Conservation (phyloP, 2,329 filamentous ascomycete genomes). For the Lecanosticta acicola region DNA sequence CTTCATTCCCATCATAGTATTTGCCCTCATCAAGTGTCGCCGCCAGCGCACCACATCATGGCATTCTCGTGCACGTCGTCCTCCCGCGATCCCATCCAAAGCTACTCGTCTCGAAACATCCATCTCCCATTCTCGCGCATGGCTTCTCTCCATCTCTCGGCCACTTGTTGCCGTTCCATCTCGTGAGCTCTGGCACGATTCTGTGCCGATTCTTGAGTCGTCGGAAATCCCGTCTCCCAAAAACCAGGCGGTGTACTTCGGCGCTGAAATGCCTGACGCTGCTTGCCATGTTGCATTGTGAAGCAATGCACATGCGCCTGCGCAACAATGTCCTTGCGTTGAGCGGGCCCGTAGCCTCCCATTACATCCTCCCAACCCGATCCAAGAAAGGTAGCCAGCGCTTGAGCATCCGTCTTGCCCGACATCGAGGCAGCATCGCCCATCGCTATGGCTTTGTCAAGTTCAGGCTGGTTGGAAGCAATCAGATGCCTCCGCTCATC, state of each 20-base stretch:
- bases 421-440: slow-evolving; percentile 16
- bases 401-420: slow-evolving; percentile 24
- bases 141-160: slow-evolving; percentile 73
- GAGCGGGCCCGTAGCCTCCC: slow-evolving; percentile 34
- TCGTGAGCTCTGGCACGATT: slow-evolving; percentile 61
- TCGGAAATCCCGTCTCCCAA: slow-evolving; percentile 86
- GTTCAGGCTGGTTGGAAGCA: slow-evolving; percentile 67
- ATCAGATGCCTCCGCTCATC: slow-evolving; percentile 64
- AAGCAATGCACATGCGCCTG: slow-evolving; percentile 68
- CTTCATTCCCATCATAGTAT: too few species aligned
- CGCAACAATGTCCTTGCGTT: slow-evolving; percentile 62
- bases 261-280: slow-evolving; percentile 68
- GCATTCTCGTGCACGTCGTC: not conserved
- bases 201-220: slow-evolving; percentile 69
- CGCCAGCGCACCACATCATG: too few species aligned
- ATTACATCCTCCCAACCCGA: slow-evolving; percentile 21
- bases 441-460: slow-evolving; percentile 57
- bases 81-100: not conserved
- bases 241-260: slow-evolving; percentile 75
- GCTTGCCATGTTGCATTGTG: slow-evolving; percentile 70
- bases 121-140: slow-evolving; percentile 70
- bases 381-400: slow-evolving; percentile 27
- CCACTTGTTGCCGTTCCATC: slow-evolving; percentile 59
- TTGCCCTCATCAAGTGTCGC: too few species aligned
- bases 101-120: slow-evolving; percentile 72